A percentile compares a stretch with the other conserved stretches of the same genome.
Evolutionary conservation across 2,329 filamentous ascomycete genomes (phyloP).

Genomic region (Alternaria conjuncta): DNA sequence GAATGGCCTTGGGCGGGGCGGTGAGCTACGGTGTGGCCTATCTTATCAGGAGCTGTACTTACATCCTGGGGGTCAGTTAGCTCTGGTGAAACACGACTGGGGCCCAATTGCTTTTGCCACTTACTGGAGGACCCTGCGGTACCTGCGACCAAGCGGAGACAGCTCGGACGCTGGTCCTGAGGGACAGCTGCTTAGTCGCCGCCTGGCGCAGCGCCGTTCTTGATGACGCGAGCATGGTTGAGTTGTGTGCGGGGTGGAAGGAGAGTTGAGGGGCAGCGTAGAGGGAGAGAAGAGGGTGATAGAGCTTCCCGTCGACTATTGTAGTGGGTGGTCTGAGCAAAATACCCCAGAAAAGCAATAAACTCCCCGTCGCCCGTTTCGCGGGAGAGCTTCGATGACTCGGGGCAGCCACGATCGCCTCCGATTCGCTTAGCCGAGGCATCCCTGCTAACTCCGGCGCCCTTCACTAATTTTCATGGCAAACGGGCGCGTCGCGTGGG

Average conservation of each 20-base stretch:
- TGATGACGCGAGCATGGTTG: constrained; percentile 47
- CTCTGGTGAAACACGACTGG: constrained; percentile 18
- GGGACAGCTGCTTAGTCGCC: constrained; percentile 42
- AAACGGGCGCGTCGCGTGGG: constrained; percentile 17
- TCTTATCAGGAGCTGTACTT: constrained; percentile 18
- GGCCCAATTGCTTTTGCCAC: constrained; percentile 46
- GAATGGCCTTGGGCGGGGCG: constrained; percentile 67
- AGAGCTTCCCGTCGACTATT: constrained; percentile 16
- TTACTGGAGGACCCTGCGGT: constrained; percentile 90
- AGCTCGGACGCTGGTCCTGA: constrained; percentile 59
- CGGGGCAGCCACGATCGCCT: constrained; percentile 14
- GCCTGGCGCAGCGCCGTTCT: constrained; percentile 48
- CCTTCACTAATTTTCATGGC: constrained; percentile 27
- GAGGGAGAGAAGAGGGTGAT: constrained; percentile 14
- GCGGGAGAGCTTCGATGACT: constrained; percentile 20
- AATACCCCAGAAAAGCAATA: constrained; percentile 38
- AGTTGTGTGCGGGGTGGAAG: constrained; percentile 12
- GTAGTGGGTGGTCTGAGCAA: constrained; percentile 30
- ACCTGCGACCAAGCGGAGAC: constrained; percentile 90
- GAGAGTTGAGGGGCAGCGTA: constrained; percentile 8
- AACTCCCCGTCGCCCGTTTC: constrained; percentile 22
- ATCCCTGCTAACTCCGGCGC: constrained; percentile 22
- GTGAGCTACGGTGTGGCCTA: constrained; percentile 23
- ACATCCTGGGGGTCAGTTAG: constrained; percentile 46
- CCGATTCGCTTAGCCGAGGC: constrained; percentile 21